Evolutionary conservation across 805 yeast genomes (phyloP).

Genomic region (Brettanomyces custersianus): DNA sequence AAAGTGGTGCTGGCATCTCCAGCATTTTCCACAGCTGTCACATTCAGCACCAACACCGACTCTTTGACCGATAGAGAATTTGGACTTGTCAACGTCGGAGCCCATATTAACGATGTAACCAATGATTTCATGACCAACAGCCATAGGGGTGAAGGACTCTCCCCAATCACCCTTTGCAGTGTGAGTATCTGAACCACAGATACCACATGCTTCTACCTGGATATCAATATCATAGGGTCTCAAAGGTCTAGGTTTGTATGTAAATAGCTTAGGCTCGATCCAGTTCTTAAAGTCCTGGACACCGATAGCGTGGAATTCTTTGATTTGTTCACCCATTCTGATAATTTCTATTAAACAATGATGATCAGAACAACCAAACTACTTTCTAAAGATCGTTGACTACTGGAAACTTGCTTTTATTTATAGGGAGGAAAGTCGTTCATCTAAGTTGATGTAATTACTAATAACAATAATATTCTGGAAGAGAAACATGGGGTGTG

Average conservation of each 20-base stretch:
- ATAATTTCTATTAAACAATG: no score
- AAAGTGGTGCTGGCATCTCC: slow-evolving; percentile 27
- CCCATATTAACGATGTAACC: slow-evolving; percentile 35
- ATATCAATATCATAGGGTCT: slow-evolving; percentile 28
- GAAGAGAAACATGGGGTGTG: no score
- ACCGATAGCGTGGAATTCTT: slow-evolving; percentile 11
- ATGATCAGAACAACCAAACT: no score
- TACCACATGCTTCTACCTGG: slow-evolving; percentile 37
- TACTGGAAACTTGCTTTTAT: no score
- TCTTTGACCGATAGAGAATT: slow-evolving; percentile 36
- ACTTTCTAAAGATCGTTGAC: no score
- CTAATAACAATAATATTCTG: no score
- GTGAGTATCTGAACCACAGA: slow-evolving; percentile 46
- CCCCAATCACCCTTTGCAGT: slow-evolving; percentile 26
- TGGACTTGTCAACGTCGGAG: slow-evolving; percentile 20
- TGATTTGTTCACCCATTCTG: slow-evolving; percentile 1
- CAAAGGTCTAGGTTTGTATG: slow-evolving; percentile 11
- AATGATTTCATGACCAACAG: slow-evolving; percentile 41
- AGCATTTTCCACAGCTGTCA: slow-evolving; percentile 31
- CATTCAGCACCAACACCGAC: slow-evolving; percentile 44
- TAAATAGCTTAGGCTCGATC: slow-evolving; percentile 11
- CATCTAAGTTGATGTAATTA: no score
- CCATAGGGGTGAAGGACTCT: slow-evolving; percentile 9
- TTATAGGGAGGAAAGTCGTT: no score
- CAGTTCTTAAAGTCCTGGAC: slow-evolving; percentile 9